Evolutionary conservation across 2,329 filamentous ascomycete genomes (phyloP).

Genomic region (Cryphonectria naterciae): DNA sequence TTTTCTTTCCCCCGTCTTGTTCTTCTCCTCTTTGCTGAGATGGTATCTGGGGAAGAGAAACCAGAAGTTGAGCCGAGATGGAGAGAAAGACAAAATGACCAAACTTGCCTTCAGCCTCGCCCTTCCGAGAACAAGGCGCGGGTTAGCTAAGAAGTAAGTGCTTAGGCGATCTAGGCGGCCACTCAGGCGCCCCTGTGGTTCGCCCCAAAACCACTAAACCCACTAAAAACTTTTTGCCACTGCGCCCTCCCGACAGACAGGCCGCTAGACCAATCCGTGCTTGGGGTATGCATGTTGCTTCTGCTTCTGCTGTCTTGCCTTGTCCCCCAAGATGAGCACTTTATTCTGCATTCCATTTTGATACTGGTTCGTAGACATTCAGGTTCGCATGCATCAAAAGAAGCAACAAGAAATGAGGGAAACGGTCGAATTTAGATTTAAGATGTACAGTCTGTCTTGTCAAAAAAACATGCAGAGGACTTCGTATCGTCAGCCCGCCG

Average conservation of each 20-base stretch:
- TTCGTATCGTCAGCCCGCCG: constrained; percentile 39
- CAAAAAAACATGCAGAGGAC: constrained; percentile 33
- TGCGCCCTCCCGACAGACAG: neutral
- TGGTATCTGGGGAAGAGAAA: neutral
- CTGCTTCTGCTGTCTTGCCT: neutral
- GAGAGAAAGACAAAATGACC: neutral
- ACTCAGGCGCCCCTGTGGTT: neutral
- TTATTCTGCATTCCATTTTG: too few relatives aligned
- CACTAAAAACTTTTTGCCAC: neutral
- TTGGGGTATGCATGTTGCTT: neutral
- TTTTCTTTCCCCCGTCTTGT: neutral
- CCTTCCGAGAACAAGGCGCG: neutral
- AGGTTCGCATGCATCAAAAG: neutral
- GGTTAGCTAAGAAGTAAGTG: neutral
- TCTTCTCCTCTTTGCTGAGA: too few relatives aligned
- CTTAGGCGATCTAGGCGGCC: neutral
- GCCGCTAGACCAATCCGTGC: neutral
- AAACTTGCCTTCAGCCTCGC: constrained; percentile 1
- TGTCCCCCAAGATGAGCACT: too few relatives aligned
- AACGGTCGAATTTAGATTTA: constrained; percentile 43
- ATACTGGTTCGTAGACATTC: too few relatives aligned
- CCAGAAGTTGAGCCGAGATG: too few relatives aligned
- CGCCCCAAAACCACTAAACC: neutral
- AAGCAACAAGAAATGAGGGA: constrained; percentile 29
- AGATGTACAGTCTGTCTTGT: constrained; percentile 32